Evolutionary conservation across 2,329 filamentous ascomycete species (phyloP), one percentile per base, ranked within the genome.

Genomic region (Fusarium begoniae): DNA sequence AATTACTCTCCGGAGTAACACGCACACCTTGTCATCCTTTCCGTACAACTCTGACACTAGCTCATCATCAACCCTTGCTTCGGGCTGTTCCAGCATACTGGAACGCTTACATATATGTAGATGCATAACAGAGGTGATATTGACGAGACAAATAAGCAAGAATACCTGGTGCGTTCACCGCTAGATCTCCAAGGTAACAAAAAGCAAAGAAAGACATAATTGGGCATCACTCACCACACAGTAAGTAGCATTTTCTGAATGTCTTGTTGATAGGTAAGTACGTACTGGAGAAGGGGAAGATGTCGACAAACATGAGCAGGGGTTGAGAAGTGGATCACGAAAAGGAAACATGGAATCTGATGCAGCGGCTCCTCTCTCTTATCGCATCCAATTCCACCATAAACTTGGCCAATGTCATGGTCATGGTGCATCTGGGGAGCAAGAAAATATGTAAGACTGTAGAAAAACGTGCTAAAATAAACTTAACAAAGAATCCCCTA

Each of bases 1-100:
- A 38, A 53, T 37, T 37, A 35, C 38, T 35, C 38, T 70, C 54
- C 56, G 72, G 61, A 64, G 69, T 69, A 69, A 59, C 62, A 72
- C 72, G 63, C 63, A 64, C 66, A 45, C 58, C 66, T 74, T 66
- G 66, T 68, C 51, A 74, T 76, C 47, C 63, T 66, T 59, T 54
- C 53, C 59, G 70, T 63, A 57, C 54, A 35, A 58, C 43, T 66
- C 60, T 74, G 53, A 51, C 69, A 58, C 69, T 75, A 69, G 64
- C 64, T 64, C 65, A 48, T 58, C 54, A 28, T 44, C 43, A 44
- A 69, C 53, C 67, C 71, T 72, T 64, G 67, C 67, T 74, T 58
- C 68, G 59, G 55, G 30, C 41, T 50, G 47, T 48, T 57, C 61
- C 73, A 68, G 57, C 41, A 63, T 58, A 32, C 69, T 67, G 75